Evolutionary conservation across 2,329 filamentous ascomycete species (phyloP).

Genomic region (Camillea tinctor): DNA sequence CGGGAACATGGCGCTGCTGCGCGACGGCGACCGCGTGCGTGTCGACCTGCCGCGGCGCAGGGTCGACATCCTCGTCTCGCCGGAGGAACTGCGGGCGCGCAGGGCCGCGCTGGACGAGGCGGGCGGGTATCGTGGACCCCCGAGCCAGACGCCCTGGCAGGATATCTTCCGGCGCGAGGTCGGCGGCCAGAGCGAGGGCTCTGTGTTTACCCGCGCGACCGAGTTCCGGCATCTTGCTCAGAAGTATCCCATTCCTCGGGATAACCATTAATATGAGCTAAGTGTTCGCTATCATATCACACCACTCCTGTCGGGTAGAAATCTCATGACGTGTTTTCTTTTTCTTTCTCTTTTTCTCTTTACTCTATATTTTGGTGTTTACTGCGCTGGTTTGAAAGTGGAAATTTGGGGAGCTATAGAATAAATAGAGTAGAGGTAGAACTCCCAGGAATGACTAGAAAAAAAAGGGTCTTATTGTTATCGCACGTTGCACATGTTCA

Average conservation of each 20-base stretch:
- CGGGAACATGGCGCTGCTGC: conserved; percentile 50
- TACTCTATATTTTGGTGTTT: no score
- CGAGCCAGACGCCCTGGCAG: conserved; percentile 50
- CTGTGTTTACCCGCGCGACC: conserved; percentile 45
- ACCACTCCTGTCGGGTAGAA: no score
- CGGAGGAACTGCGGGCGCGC: conserved; percentile 41
- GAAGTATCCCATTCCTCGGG: conserved; percentile 37
- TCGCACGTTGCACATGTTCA: no score
- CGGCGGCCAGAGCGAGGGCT: conserved; percentile 44
- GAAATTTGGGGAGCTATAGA: no score
- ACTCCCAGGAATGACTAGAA: no score
- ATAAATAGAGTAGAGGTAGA: no score
- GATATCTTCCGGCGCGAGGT: conserved; percentile 48
- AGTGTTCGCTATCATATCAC: no score
- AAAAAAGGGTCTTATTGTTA: no score
- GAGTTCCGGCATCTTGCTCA: conserved; percentile 48
- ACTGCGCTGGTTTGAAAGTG: no score
- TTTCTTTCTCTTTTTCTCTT: no score
- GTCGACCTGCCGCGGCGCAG: conserved; percentile 49
- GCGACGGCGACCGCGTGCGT: conserved; percentile 48
- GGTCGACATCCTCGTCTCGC: conserved; percentile 46
- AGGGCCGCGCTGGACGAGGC: conserved; percentile 36
- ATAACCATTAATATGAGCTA: conserved; percentile 39
- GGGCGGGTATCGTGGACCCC: conserved; percentile 38
- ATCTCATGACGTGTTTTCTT: no score